Evolutionary conservation across 2,329 filamentous ascomycete species (phyloP), one percentile per base, ranked within the genome.

Genomic region (Lachnellula willkommii): DNA sequence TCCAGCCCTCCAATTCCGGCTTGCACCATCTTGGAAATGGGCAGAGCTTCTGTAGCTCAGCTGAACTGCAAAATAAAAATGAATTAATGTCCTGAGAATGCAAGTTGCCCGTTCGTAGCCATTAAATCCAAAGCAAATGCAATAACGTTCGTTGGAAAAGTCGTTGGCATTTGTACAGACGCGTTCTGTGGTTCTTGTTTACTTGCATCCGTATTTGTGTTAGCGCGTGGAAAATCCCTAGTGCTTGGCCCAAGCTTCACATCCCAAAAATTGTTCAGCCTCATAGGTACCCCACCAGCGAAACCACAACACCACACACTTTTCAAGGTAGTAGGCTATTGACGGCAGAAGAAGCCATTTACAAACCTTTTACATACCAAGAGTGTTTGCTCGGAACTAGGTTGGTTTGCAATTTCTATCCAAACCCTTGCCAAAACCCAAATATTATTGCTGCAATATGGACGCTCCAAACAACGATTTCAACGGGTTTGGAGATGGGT

Each of bases 1-100:
- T 94, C 88, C 73, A 95, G 81, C 68, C 79, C 79, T 70, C 74
- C 79, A 65, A 78, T 80, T 68, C 85, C 86, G 42, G 82, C 80
- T 62, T 81, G 79, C 57, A 79, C 81, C 86, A 89, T 89, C 64
- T 67, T 75, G 71, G 57, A 62, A 65, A 59, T 55, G 42, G 43
- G 20, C 26, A 49, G 60, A 61, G 62, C 60, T 46, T 50, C 55
- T 35, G 36, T 17, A 57, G 60, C 62, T 60, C 61, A 57, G 50
- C 50, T 49, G 51, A 26, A 57, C 42, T 54, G 53, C 47, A 42
- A 56, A 58, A 54, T 55, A 64, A 36, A 43, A 59, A 60, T 57
- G 50, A 47, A 58, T 64, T 48, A 63, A 55, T 53, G 55, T 56
- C 52, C 43, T 60, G 47, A 58, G 55, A 59, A 60, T 66, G 49